Percentiles rank a stretch among this genome's conserved stretches.
phyloP scores from a whole-genome alignment of 2,329 filamentous ascomycete species.

The Fusarium sp. region DNA sequence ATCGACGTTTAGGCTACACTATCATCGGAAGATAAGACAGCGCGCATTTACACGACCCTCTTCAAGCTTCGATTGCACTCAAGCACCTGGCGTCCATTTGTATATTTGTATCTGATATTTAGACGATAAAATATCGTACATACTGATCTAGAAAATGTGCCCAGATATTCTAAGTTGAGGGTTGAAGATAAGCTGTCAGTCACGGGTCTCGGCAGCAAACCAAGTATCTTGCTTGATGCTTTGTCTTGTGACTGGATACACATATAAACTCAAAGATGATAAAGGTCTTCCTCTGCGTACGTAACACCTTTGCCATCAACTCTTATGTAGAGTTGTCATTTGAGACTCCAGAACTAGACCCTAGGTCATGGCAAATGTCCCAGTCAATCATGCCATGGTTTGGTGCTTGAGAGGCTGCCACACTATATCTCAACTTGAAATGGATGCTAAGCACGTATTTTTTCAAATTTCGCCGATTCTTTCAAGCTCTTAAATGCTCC shows the following conservation, averaged over 20 bases:
- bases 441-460: neutral
- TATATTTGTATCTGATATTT: neutral
- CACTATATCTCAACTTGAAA: too few species aligned
- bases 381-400: too few species aligned
- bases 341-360: too few species aligned
- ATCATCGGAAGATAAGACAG: neutral
- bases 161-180: neutral
- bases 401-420: too few species aligned
- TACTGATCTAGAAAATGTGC: neutral
- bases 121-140: too few species aligned
- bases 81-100: too few species aligned
- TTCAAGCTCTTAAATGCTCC: neutral
- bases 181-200: neutral
- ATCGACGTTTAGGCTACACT: neutral
- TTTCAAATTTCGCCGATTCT: neutral
- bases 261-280: neutral
- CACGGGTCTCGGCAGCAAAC: neutral
- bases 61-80: too few species aligned
- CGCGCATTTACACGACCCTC: rapidly evolving
- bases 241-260: too few species aligned
- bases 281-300: neutral
- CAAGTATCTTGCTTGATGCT: neutral
- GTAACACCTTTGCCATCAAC: too few species aligned
- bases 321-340: too few species aligned
- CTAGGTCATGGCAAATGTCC: too few species aligned